Percentiles rank a stretch among this genome's conserved stretches.
Conservation (phyloP, 129 eudicot genomes). For the Arctium minus region DNA sequence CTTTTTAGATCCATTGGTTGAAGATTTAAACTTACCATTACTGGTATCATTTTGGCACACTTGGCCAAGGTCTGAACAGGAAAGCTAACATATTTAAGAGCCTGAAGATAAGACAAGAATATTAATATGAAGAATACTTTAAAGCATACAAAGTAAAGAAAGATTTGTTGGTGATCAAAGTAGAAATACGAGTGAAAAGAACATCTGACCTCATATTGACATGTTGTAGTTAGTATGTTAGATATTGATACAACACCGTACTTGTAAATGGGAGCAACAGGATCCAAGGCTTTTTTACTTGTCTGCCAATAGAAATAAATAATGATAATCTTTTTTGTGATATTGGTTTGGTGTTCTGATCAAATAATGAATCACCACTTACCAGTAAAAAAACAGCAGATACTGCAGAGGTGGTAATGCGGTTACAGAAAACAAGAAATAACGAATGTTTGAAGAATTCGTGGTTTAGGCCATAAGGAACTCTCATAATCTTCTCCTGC, state of each 20-base stretch:
- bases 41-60: conserved; percentile 99
- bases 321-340: background rate
- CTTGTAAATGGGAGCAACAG: conserved; percentile 93
- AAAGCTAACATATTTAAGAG: conserved; percentile 98
- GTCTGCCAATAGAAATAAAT: conserved; percentile 45
- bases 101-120: conserved; percentile 44
- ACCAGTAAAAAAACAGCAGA: conserved; percentile 85
- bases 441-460: conserved; percentile 82
- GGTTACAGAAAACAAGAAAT: conserved; percentile 98
- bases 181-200: background rate
- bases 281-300: conserved; percentile 80
- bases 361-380: conserved; percentile 4
- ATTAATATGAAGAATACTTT: conserved; percentile 2
- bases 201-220: conserved; percentile 86
- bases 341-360: background rate
- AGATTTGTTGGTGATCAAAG: background rate
- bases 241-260: conserved; percentile 86
- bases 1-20: background rate
- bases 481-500: conserved; percentile 99
- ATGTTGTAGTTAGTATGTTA: conserved; percentile 94
- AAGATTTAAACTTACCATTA: conserved; percentile 65
- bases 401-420: conserved; percentile 85
- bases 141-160: background rate
- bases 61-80: conserved; percentile 98
- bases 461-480: conserved; percentile 83